Percentiles rank a stretch among this genome's conserved stretches.
Evolutionary conservation across 805 yeast species (phyloP).

Genomic region (Ogataea methylovora): DNA sequence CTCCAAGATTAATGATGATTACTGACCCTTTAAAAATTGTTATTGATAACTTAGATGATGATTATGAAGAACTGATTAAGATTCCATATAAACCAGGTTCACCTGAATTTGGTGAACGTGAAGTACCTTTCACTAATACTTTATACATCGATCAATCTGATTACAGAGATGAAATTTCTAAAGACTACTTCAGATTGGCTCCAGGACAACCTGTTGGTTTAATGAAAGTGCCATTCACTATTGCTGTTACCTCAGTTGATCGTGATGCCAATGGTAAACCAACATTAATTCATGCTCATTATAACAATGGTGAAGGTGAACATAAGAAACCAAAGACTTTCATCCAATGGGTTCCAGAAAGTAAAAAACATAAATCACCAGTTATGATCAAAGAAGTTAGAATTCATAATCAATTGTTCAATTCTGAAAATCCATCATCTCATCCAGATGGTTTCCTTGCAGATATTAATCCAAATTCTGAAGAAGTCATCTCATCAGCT

Average conservation of each 20-base stretch:
- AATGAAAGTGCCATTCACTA: conserved; percentile 80
- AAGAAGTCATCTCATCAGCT: conserved; percentile 56
- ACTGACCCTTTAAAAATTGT: conserved; percentile 80
- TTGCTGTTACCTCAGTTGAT: conserved; percentile 63
- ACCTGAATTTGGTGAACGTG: conserved; percentile 67
- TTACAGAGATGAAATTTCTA: conserved; percentile 58
- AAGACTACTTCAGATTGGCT: conserved; percentile 87
- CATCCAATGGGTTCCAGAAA: conserved; percentile 92
- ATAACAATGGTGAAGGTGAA: conserved; percentile 53
- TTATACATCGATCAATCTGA: conserved; percentile 86
- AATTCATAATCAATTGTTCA: conserved; percentile 80
- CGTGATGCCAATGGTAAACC: conserved; percentile 57
- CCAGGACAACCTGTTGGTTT: conserved; percentile 94
- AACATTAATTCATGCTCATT: conserved; percentile 66
- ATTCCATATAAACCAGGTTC: conserved; percentile 89
- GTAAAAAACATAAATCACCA: conserved; percentile 54
- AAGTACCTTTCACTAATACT: conserved; percentile 66
- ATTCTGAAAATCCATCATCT: conserved; percentile 83
- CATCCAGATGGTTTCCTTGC: conserved; percentile 83
- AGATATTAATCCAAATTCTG: conserved; percentile 78
- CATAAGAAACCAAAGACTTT: conserved; percentile 86
- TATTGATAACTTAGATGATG: conserved; percentile 74
- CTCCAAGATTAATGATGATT: conserved; percentile 93
- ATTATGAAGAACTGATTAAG: conserved; percentile 58
- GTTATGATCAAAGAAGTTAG: conserved; percentile 68